Percentiles rank a stretch among this genome's conserved stretches.
Evolutionary conservation across 2,329 filamentous ascomycete genomes (phyloP).

Genomic region (Chrysoporthe puriensis): DNA sequence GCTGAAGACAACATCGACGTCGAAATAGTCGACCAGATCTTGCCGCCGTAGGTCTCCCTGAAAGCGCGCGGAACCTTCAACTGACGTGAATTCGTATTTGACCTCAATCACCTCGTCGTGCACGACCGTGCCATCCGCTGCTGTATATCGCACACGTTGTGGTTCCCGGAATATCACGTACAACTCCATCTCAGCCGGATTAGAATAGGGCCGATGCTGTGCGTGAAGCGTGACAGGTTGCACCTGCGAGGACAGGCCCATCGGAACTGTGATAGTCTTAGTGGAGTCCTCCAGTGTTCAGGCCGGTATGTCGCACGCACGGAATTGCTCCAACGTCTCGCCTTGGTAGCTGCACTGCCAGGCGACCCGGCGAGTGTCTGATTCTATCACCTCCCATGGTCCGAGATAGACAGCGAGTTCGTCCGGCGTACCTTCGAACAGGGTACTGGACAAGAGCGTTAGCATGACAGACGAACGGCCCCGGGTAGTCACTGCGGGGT

Average conservation of each 20-base stretch:
- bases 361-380: constrained; percentile 51
- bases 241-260: constrained; percentile 48
- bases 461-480: constrained; percentile 15
- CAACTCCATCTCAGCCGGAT: constrained; percentile 54
- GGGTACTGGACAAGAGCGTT: constrained; percentile 42
- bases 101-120: constrained; percentile 54
- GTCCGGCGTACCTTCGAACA: constrained; percentile 54
- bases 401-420: constrained; percentile 56
- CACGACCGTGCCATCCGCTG: constrained; percentile 49
- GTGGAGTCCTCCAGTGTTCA: constrained; percentile 22
- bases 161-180: constrained; percentile 52
- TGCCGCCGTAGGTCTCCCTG: constrained; percentile 53
- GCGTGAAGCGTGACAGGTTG: constrained; percentile 55
- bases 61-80: constrained; percentile 52
- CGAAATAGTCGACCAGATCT: constrained; percentile 55
- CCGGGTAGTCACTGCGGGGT: constrained; percentile 7
- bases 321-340: constrained; percentile 55
- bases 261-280: constrained; percentile 45
- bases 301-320: constrained; percentile 39
- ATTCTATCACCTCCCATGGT: constrained; percentile 55
- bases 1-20: constrained; percentile 57
- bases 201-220: constrained; percentile 54
- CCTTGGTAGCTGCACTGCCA: constrained; percentile 58
- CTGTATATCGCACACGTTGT: constrained; percentile 53
- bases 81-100: constrained; percentile 55